Conservation (phyloP, 352 stramenopile species). For the Globisporangium nagaii region DNA sequence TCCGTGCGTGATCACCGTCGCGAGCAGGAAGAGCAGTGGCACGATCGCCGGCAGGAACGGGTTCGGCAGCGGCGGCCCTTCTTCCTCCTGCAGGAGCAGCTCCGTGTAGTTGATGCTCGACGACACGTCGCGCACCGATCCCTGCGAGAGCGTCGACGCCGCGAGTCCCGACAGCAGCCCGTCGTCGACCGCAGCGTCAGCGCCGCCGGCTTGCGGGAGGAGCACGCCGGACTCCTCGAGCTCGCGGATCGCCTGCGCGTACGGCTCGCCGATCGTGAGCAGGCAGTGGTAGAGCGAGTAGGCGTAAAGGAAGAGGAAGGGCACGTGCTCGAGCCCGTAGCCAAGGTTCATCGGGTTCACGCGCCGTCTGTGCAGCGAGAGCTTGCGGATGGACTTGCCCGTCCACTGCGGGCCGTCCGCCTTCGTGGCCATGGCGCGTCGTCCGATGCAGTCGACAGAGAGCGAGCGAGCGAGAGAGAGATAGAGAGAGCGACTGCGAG, state of each 20-base stretch:
- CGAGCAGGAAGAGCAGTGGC: constrained; percentile 81
- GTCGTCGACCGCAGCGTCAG: constrained; percentile 24
- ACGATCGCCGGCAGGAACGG: constrained; percentile 88
- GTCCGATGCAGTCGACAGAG: too few species aligned
- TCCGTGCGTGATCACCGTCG: constrained; percentile 72
- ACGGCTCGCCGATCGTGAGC: constrained; percentile 58
- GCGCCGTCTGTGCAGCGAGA: constrained; percentile 57
- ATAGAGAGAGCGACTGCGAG: background rate
- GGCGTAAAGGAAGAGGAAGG: constrained; percentile 63
- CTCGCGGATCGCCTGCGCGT: constrained; percentile 70
- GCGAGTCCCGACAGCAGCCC: constrained; percentile 46
- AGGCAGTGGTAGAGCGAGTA: constrained; percentile 69
- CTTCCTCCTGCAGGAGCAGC: constrained; percentile 45
- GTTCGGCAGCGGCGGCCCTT: constrained; percentile 78
- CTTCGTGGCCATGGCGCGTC: constrained; percentile 14
- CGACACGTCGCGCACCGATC: constrained; percentile 49
- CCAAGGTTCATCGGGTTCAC: constrained; percentile 48
- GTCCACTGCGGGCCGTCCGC: constrained; percentile 48
- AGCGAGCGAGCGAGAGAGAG: background rate
- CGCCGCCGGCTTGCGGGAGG: constrained; percentile 21
- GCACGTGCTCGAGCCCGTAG: constrained; percentile 68
- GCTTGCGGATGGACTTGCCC: constrained; percentile 60
- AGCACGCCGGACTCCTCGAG: constrained; percentile 56
- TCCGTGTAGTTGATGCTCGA: constrained; percentile 55
- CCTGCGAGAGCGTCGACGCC: constrained; percentile 63